Conservation (phyloP, 495 filamentous ascomycete genomes). For the Lasiosphaeriaceae sp. region DNA sequence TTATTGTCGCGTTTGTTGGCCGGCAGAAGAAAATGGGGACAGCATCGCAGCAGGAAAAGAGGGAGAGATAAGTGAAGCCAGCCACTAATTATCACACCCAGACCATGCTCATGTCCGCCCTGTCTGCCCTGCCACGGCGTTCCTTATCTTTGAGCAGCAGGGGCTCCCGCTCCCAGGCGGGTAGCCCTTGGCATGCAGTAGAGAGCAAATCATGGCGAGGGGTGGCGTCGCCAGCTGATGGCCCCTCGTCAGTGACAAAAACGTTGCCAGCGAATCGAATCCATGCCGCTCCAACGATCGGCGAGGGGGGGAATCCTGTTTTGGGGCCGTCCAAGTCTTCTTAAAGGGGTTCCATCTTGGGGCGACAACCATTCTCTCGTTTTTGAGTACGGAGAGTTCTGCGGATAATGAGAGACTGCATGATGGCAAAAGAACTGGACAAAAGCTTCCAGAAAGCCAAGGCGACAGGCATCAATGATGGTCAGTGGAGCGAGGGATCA, state of each 20-base stretch:
- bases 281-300: not conserved
- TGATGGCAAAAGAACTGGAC: no score
- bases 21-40: not conserved
- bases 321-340: not conserved
- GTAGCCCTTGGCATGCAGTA: conserved; percentile 3
- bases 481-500: no score
- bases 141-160: conserved; percentile 9
- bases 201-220: conserved; percentile 2
- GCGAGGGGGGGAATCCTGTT: not conserved
- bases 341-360: no score
- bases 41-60: not conserved
- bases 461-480: no score
- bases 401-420: no score
- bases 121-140: not conserved
- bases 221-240: conserved; percentile 12
- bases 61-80: not conserved
- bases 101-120: no score
- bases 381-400: no score
- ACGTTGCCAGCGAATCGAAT: not conserved
- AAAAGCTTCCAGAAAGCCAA: no score
- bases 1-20: not conserved
- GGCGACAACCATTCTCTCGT: no score
- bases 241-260: not conserved
- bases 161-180: not conserved
- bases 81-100: not conserved